Conservation (phyloP, 805 yeast species). For the Candida incommunis region DNA sequence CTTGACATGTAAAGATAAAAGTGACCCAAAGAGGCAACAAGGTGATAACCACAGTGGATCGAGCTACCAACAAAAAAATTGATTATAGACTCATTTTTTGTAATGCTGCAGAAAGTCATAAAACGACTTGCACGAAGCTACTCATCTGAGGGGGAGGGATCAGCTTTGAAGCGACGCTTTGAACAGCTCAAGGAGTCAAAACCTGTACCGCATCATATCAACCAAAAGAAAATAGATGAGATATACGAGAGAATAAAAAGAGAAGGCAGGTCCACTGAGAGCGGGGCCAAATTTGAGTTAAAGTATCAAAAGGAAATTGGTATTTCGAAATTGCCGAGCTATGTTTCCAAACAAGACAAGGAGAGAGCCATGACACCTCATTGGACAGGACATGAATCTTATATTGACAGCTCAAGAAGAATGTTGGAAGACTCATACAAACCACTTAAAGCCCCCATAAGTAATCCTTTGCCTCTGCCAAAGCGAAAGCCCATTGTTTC, state of each 20-base stretch:
- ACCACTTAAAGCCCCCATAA: conserved; percentile 19
- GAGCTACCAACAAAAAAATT: too few relatives aligned
- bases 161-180: conserved; percentile 4
- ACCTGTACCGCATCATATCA: background rate
- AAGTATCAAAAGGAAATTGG: conserved; percentile 29
- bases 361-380: conserved; percentile 38
- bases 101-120: too few relatives aligned
- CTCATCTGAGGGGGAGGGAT: background rate
- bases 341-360: conserved; percentile 29
- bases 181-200: background rate
- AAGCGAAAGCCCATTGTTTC: conserved; percentile 13
- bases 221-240: conserved; percentile 2
- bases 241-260: background rate
- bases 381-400: conserved; percentile 45
- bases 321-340: conserved; percentile 27
- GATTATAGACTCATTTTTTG: too few relatives aligned
- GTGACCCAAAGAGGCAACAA: too few relatives aligned
- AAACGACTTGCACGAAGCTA: background rate
- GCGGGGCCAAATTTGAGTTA: conserved; percentile 23
- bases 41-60: too few relatives aligned
- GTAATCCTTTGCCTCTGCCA: conserved; percentile 4
- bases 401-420: conserved; percentile 33
- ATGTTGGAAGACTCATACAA: conserved; percentile 42
- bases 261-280: conserved; percentile 2
- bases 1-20: too few relatives aligned